Evolutionary conservation across 257 asterid species (phyloP).

Genomic region (Dorcoceras hygrometricum): DNA sequence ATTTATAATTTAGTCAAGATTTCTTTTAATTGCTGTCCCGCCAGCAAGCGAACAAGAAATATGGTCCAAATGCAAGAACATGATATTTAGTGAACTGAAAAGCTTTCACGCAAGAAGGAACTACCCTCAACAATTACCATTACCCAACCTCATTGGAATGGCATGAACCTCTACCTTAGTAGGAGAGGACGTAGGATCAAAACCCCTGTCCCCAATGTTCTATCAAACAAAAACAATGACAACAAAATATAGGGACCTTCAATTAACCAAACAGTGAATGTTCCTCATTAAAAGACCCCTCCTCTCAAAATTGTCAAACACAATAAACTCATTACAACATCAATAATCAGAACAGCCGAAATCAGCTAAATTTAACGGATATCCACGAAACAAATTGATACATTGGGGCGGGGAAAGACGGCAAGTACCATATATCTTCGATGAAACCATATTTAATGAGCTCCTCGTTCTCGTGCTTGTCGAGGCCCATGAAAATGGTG

Average conservation of each 20-base stretch:
- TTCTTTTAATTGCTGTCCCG: neutral
- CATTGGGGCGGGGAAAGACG: neutral
- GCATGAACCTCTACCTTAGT: neutral
- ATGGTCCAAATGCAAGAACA: neutral
- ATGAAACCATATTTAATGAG: slow-evolving; percentile 88
- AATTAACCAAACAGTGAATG: neutral
- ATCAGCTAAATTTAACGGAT: neutral
- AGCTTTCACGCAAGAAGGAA: neutral
- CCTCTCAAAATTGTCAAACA: neutral
- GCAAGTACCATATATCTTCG: slow-evolving; percentile 77
- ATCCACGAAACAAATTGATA: neutral
- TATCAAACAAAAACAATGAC: no score
- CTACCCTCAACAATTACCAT: neutral
- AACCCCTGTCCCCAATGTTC: neutral
- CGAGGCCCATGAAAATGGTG: slow-evolving; percentile 94
- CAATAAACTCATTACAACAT: neutral
- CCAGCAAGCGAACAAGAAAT: neutral
- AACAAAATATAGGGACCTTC: neutral
- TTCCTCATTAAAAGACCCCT: neutral
- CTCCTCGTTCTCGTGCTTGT: slow-evolving; percentile 94
- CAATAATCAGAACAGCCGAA: neutral
- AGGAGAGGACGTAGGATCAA: neutral
- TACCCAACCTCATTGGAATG: neutral
- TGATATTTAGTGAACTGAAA: neutral
- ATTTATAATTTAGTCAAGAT: neutral